phyloP scores from a whole-genome alignment of 2,329 filamentous ascomycete genomes.

The Elsinoe necatrix region DNA sequence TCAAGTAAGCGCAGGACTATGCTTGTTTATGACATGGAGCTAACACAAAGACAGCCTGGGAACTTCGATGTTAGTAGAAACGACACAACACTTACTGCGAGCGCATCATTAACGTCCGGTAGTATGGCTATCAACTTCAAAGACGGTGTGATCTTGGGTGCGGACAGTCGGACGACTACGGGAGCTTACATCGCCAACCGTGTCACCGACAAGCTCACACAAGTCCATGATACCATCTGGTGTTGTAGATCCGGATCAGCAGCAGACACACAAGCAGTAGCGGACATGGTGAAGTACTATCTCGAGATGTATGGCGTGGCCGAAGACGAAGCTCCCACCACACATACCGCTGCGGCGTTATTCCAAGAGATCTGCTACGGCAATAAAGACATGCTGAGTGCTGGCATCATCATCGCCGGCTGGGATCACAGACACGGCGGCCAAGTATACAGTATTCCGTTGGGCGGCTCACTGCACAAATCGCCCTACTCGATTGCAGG shows the following conservation, averaged over 20 bases:
- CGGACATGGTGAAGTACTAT: slow-evolving; percentile 96
- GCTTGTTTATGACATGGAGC: slow-evolving; percentile 15
- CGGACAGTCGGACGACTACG: slow-evolving; percentile 94
- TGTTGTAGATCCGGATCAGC: slow-evolving; percentile 97
- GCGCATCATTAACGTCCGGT: slow-evolving; percentile 24
- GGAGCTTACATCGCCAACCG: slow-evolving; percentile 98
- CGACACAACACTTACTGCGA: slow-evolving; percentile 20
- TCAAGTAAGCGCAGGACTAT: slow-evolving; percentile 66
- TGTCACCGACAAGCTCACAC: slow-evolving; percentile 98
- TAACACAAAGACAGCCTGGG: slow-evolving; percentile 58
- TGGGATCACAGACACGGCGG: slow-evolving; percentile 93
- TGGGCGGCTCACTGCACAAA: slow-evolving; percentile 96
- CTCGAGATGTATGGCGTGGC: slow-evolving; percentile 84
- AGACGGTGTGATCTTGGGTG: slow-evolving; percentile 94
- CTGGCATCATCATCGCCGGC: slow-evolving; percentile 96
- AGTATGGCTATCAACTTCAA: slow-evolving; percentile 99
- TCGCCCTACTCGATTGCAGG: slow-evolving; percentile 92
- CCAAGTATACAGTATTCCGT: slow-evolving; percentile 93
- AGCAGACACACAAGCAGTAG: slow-evolving; percentile 94
- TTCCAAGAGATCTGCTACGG: slow-evolving; percentile 98
- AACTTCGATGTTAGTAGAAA: slow-evolving; percentile 76
- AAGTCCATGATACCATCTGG: slow-evolving; percentile 98
- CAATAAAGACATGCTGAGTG: slow-evolving; percentile 91
- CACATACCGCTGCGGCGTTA: slow-evolving; percentile 86
- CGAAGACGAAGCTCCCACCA: slow-evolving; percentile 84